Base-by-base conservation (phyloP, 2,329 filamentous ascomycete species). In the Fusarium praegraminearum region DNA sequence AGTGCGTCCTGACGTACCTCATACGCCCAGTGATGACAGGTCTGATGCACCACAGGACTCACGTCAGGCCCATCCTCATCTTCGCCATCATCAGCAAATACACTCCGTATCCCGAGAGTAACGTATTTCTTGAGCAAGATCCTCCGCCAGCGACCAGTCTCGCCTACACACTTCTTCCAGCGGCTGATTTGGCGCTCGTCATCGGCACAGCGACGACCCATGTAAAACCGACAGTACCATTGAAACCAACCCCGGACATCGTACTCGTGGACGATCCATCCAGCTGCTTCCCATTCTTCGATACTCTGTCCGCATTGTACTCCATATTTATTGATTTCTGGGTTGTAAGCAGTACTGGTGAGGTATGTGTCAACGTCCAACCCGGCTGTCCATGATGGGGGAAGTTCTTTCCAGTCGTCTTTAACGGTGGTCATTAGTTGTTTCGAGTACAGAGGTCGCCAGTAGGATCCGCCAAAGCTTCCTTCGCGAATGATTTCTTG, bases 241-340 rank as follows among this genome's bases (percentile, higher is more conserved):
- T 65, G 62, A 13, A 65, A 65, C 62, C 62, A 65, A 0, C 62
- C 62, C 16, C 62, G 15, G 2, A 65, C 22, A 4, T 65, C 62
- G 26, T 65, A 40, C 9, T 65, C 54, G 2, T 65, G 62, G 3
- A 36, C 62, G 10, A 65, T 65, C 62, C 62, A 65, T 1, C 62
- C 62, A 16, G 62, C 62, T n/a, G 61, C 54, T 13, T 65, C 62
- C 62, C 62, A 65, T 16, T 65, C 54, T n/a, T 65, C 62, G 3
- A 65, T 65, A 1, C 61, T 65, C 7, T 65, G 62, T 12, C 62
- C 62, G 2, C 61, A 65, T 6, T 56, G 30, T 4, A 65, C 62
- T 4, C 61, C 61, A 11, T 65, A 65, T 32, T 65, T 65, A 7
- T 65, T 65, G 4, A 65, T 51, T 13, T 65, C 62, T 3, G 62